Evolutionary conservation across 352 stramenopile genomes (phyloP), one percentile per base, ranked within the genome.

Genomic region (Halophytophthora batemanensis): DNA sequence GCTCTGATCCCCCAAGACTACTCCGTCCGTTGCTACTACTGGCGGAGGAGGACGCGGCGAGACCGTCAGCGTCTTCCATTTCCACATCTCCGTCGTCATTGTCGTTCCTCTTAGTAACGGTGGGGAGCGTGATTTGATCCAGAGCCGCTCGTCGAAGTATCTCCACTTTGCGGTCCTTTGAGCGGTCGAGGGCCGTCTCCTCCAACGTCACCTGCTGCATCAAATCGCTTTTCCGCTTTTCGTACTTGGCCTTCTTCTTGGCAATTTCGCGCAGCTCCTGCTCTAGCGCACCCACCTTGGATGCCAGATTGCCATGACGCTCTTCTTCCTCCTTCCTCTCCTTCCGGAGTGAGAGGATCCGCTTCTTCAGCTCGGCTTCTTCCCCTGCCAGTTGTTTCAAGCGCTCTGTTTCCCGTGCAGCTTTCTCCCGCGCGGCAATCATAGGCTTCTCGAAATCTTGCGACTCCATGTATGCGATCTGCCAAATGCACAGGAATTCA

Each of bases 121-220:
- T 60, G 17, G 94, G 95, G 6, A 99, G 45, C 37, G 88, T 86
- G 1, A 99, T 83, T 73, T 99, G 93, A 49, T 99, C 96, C 23
- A 99, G 69, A 22, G 88, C 86, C 7, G 95, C 93, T 29, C 95
- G 95, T 56, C 97, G 96, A 12, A 99, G 74, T 45, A 97, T 96
- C 61, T 98, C 96, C 15, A 90, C 77, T 29, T 98, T 93, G 61
- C 96, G 91, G 48, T 98, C 92, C 49, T 93, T 96, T 17, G 98
- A 58, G 2, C 81, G 77, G 38, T 98, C 93, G 7, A 98, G 64
- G 8, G 86, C 75, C 15, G 86, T 90, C 51, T 99, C 96, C 59
- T 98, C 84, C 0, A 71, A 64, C 21, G 81, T 71, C 4, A 98
- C 85, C 39, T 77, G 71, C 58, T 97, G 95, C 45, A 96, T 63